These are phyloP conservation scores for Glarea lozoyensis DNA, from an alignment of 495 filamentous ascomycete species.

Conservation along the genomic window DNA sequence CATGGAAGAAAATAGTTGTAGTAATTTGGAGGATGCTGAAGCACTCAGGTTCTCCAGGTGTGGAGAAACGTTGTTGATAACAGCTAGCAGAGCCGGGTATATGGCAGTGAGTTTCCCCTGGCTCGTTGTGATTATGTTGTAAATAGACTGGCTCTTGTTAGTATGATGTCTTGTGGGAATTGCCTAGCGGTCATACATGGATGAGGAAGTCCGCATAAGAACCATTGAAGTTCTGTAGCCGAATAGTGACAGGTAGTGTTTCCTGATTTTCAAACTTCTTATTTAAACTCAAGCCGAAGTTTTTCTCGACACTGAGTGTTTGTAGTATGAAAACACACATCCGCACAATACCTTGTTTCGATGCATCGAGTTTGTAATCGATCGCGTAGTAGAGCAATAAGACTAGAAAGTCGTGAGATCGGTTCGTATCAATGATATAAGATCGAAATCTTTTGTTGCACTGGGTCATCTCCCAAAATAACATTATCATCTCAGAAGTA, in stretches of 20 bases:
- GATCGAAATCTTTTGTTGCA: constrained; percentile 97
- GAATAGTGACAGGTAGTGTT: constrained; percentile 69
- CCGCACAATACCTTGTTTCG: constrained; percentile 84
- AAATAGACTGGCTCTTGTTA: constrained; percentile 80
- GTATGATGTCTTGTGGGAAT: constrained; percentile 91
- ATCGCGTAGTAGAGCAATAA: constrained; percentile 88
- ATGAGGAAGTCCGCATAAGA: constrained; percentile 92
- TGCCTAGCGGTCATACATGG: constrained; percentile 56
- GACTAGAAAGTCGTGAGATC: constrained; percentile 87
- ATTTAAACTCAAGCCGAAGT: constrained; percentile 85
- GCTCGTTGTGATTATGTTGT: constrained; percentile 82
- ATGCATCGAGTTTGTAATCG: constrained; percentile 73
- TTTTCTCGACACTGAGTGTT: constrained; percentile 86
- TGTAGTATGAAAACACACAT: constrained; percentile 98
- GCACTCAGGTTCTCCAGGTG: constrained; percentile 69
- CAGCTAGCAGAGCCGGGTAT: constrained; percentile 85
- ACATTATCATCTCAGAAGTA: constrained; percentile 92
- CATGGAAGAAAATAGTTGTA: constrained; percentile 90
- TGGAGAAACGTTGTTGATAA: constrained; percentile 86
- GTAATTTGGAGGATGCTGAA: constrained; percentile 68
- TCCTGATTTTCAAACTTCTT: constrained; percentile 85
- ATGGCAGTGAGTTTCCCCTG: constrained; percentile 87
- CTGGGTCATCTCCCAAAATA: constrained; percentile 96
- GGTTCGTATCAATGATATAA: constrained; percentile 93
- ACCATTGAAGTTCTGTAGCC: constrained; percentile 75